These are phyloP conservation scores for Penicillium cataractarum DNA, from an alignment of 495 filamentous ascomycete genomes.

Conservation along the genomic window DNA sequence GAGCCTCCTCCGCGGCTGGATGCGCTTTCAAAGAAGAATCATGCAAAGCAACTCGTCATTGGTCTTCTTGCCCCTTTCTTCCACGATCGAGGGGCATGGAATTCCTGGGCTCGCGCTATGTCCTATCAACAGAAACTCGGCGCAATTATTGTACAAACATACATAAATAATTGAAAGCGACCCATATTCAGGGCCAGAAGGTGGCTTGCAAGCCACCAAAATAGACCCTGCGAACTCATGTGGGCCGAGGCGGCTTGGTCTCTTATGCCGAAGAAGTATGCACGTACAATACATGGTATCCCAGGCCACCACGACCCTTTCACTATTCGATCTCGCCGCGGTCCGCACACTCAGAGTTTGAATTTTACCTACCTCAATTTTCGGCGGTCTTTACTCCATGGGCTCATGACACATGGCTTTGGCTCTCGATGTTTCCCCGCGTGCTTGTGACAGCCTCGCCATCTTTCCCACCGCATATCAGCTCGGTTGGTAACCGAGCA, in stretches of 20 bases:
- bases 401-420: background rate
- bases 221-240: background rate
- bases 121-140: background rate
- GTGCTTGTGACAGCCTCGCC: background rate
- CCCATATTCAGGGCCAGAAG: background rate
- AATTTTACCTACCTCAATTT: background rate
- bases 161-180: constrained; percentile 2
- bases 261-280: background rate
- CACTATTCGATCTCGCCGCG: background rate
- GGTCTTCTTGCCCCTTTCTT: background rate
- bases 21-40: background rate
- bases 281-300: background rate
- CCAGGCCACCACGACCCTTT: background rate
- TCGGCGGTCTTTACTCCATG: background rate
- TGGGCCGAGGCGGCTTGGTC: background rate
- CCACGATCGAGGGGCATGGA: background rate
- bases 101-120: background rate
- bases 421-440: background rate
- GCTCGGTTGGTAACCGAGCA: background rate
- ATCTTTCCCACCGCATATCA: background rate
- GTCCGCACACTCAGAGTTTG: background rate
- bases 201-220: constrained; percentile 2
- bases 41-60: background rate
- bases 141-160: background rate
- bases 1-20: background rate